phyloP scores from a whole-genome alignment of 495 filamentous ascomycete species.

The Penicillium robsamsonii region DNA sequence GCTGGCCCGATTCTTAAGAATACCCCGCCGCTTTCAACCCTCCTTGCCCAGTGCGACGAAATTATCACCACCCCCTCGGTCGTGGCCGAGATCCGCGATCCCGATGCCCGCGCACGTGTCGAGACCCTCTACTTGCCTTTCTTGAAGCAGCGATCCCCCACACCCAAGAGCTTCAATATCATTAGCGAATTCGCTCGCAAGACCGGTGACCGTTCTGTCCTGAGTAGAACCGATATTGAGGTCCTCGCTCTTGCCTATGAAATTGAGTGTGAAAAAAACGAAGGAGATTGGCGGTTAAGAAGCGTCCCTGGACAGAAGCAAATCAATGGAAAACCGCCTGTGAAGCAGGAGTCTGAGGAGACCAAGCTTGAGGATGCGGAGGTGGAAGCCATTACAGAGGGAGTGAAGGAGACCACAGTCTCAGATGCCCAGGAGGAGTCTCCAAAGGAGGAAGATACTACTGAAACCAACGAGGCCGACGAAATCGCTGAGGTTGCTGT shows the following conservation, averaged over 20 bases:
- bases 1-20: conserved; percentile 90
- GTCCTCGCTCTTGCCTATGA: conserved; percentile 90
- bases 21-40: conserved; percentile 72
- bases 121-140: conserved; percentile 84
- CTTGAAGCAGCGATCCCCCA: conserved; percentile 69
- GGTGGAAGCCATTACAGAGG: conserved; percentile 34
- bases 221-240: conserved; percentile 85
- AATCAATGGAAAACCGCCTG: conserved; percentile 67
- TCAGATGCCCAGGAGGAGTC: conserved; percentile 19
- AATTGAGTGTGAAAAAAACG: conserved; percentile 78
- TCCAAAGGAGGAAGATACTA: conserved; percentile 15
- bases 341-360: conserved; percentile 31
- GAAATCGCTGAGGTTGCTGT: conserved; percentile 6
- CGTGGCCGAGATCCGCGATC: conserved; percentile 83
- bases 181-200: conserved; percentile 83
- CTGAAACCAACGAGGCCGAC: conserved; percentile 10
- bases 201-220: conserved; percentile 83
- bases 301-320: conserved; percentile 73
- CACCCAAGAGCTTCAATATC: conserved; percentile 68
- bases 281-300: conserved; percentile 78
- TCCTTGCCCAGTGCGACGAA: conserved; percentile 70
- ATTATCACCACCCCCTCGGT: conserved; percentile 86
- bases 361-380: conserved; percentile 26
- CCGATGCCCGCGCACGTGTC: conserved; percentile 72
- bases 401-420: conserved; percentile 27